Evolutionary conservation across 1,284 basidiomycete species (phyloP).

Genomic region (Austroboletus olivaceoglutinosus): DNA sequence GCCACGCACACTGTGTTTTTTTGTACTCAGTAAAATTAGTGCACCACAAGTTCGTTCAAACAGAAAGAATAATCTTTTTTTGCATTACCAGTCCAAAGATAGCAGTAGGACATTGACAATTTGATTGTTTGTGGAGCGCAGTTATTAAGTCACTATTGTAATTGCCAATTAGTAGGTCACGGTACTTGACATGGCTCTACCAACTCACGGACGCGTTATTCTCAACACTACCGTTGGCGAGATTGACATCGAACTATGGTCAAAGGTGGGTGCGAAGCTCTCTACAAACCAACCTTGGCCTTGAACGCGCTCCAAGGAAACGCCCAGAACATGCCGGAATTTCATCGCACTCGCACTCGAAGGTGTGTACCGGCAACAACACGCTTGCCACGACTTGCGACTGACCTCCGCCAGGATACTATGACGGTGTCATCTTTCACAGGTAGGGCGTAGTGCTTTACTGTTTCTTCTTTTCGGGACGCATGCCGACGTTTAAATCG

Average conservation of each 20-base stretch:
- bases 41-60: too few species aligned
- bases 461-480: background rate
- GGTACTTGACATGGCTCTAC: constrained; percentile 57
- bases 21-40: too few species aligned
- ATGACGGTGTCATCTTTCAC: constrained; percentile 93
- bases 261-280: constrained; percentile 55
- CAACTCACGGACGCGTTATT: constrained; percentile 83
- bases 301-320: constrained; percentile 57
- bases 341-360: constrained; percentile 89
- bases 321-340: constrained; percentile 91
- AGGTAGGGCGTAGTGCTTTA: constrained; percentile 55
- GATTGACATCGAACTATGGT: constrained; percentile 94
- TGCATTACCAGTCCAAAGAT: too few species aligned
- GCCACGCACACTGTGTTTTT: too few species aligned
- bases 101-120: too few species aligned
- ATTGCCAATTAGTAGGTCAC: too few species aligned
- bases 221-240: constrained; percentile 90
- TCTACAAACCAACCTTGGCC: background rate
- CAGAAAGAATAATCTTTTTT: too few species aligned
- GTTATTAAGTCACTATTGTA: too few species aligned
- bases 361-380: constrained; percentile 50
- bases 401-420: constrained; percentile 67
- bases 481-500: background rate
- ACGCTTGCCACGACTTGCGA: constrained; percentile 10
- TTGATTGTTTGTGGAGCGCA: too few species aligned